These are phyloP conservation scores for Endoconidiophora polonica DNA, from an alignment of 2,329 filamentous ascomycete genomes.

Conservation along the genomic window DNA sequence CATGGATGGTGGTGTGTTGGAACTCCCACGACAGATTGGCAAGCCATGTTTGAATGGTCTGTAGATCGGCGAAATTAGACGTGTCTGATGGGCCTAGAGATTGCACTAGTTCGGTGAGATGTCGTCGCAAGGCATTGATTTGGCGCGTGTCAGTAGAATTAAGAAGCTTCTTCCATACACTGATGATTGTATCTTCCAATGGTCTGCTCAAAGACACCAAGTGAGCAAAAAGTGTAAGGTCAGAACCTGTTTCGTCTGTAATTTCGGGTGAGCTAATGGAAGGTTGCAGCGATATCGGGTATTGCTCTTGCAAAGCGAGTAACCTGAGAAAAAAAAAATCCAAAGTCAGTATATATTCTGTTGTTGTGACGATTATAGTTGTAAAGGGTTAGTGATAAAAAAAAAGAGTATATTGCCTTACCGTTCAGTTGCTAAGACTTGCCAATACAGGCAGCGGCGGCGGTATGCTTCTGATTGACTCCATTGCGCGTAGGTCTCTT, in stretches of 20 bases:
- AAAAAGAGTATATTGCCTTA: conserved; percentile 20
- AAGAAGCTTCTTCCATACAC: conserved; percentile 38
- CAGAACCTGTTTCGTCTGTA: conserved; percentile 9
- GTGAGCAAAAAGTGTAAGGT: conserved; percentile 22
- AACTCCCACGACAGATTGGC: conserved; percentile 43
- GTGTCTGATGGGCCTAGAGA: conserved; percentile 20
- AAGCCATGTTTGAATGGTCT: conserved; percentile 46
- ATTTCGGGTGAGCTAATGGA: conserved; percentile 33
- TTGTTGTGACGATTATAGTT: background rate
- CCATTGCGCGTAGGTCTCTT: conserved; percentile 43
- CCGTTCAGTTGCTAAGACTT: conserved; percentile 56
- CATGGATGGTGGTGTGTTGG: conserved; percentile 9
- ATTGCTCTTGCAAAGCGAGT: conserved; percentile 53
- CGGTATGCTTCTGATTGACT: conserved; percentile 44
- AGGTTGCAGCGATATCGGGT: conserved; percentile 53
- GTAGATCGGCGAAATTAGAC: conserved; percentile 27
- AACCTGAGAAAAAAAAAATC: conserved; percentile 26
- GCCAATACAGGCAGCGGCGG: conserved; percentile 53
- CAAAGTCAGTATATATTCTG: background rate
- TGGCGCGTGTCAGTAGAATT: conserved; percentile 46
- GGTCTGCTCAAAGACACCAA: conserved; percentile 43
- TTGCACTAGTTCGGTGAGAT: conserved; percentile 7
- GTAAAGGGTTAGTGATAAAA: background rate
- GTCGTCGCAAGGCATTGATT: conserved; percentile 37
- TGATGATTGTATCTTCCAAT: conserved; percentile 36